phyloP scores from a whole-genome alignment of 495 filamentous ascomycete genomes.

The Podospora anserina region DNA sequence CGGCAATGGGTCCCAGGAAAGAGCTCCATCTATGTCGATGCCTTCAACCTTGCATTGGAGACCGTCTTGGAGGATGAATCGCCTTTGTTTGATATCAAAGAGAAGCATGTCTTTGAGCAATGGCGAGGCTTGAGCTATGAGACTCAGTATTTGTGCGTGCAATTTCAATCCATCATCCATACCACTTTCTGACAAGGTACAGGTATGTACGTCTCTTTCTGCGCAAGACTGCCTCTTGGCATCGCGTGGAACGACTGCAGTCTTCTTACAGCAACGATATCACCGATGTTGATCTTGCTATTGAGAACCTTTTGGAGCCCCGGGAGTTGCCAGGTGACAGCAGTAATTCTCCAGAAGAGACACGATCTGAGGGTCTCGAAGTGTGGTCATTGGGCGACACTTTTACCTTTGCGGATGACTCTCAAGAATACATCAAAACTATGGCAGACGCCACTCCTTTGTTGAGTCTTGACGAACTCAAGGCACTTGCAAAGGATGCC shows the following conservation, averaged over 20 bases:
- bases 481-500: constrained; percentile 76
- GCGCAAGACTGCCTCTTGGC: constrained; percentile 92
- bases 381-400: constrained; percentile 45
- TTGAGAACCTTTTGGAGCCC: constrained; percentile 50
- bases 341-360: background rate
- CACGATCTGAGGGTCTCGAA: constrained; percentile 25
- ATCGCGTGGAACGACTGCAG: constrained; percentile 70
- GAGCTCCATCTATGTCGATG: constrained; percentile 95
- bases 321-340: constrained; percentile 17
- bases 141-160: constrained; percentile 80
- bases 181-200: constrained; percentile 13
- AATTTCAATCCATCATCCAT: background rate
- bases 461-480: constrained; percentile 81
- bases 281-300: constrained; percentile 62
- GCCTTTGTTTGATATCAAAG: constrained; percentile 79
- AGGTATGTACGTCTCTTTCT: constrained; percentile 89
- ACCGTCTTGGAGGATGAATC: constrained; percentile 88
- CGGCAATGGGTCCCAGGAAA: constrained; percentile 49
- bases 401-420: constrained; percentile 79
- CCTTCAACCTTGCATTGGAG: constrained; percentile 89
- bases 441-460: constrained; percentile 84
- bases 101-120: constrained; percentile 70
- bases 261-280: constrained; percentile 72
- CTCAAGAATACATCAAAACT: constrained; percentile 65
- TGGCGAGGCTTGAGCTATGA: constrained; percentile 79